Percentiles rank a stretch among this genome's conserved stretches.
phyloP scores from a whole-genome alignment of 192 early-diverging fungal genomes.

The Coemansia sp. region DNA sequence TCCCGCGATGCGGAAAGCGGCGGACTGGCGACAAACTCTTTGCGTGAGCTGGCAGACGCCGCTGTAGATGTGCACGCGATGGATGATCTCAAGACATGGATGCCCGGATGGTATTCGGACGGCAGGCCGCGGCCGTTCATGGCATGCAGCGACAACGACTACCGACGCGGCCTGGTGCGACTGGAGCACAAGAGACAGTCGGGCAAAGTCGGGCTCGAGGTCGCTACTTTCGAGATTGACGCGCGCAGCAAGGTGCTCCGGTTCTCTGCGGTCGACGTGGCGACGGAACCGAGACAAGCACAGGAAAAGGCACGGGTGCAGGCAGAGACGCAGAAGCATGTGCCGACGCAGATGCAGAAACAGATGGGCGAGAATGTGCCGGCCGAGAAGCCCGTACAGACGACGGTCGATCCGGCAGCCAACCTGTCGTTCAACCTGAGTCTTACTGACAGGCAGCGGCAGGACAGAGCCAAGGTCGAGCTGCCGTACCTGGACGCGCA shows the following conservation, averaged over 20 bases:
- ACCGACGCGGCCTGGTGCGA: conserved; percentile 26
- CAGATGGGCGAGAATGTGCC: neutral
- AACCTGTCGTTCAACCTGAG: conserved; percentile 83
- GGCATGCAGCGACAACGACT: conserved; percentile 28
- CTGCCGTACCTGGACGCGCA: conserved; percentile 75
- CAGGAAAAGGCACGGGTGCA: neutral
- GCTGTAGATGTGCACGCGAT: conserved; percentile 35
- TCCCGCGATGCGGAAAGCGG: conserved; percentile 21
- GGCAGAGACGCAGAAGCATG: neutral
- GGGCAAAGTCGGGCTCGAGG: conserved; percentile 44
- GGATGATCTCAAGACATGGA: conserved; percentile 36
- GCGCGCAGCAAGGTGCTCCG: conserved; percentile 16
- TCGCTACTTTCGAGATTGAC: conserved; percentile 36
- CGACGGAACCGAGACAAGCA: neutral
- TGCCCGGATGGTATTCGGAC: conserved; percentile 56
- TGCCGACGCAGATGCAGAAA: neutral
- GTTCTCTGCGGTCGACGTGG: conserved; percentile 14
- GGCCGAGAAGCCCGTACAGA: neutral
- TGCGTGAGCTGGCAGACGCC: conserved; percentile 35
- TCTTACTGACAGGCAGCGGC: conserved; percentile 81
- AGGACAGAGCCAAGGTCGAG: conserved; percentile 71
- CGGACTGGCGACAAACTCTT: conserved; percentile 1
- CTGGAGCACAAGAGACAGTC: conserved; percentile 46
- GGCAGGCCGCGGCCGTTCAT: conserved; percentile 25
- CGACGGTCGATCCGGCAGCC: conserved; percentile 65